These are phyloP conservation scores for Microcyclospora pomicola DNA, from an alignment of 2,329 filamentous ascomycete species.

Conservation along the genomic window DNA sequence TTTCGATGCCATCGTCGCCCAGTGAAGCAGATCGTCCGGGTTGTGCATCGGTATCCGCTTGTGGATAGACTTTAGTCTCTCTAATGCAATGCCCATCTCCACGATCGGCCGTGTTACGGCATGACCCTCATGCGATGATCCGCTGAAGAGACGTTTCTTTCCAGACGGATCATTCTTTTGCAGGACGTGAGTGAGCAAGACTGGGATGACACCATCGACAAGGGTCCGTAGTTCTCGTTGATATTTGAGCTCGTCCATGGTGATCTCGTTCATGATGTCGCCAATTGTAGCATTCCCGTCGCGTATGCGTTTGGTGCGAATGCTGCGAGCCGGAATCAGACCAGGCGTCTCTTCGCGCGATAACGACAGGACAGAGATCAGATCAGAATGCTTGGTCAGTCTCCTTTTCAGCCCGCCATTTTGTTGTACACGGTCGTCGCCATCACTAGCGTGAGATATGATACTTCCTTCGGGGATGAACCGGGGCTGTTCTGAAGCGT, in stretches of 20 bases:
- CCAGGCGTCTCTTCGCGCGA: constrained; percentile 51
- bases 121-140: constrained; percentile 38
- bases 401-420: constrained; percentile 50
- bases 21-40: constrained; percentile 57
- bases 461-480: constrained; percentile 13
- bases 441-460: constrained; percentile 16
- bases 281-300: constrained; percentile 54
- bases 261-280: constrained; percentile 67
- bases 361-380: constrained; percentile 81
- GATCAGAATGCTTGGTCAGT: constrained; percentile 80
- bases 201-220: constrained; percentile 88
- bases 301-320: constrained; percentile 57
- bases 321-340: constrained; percentile 62
- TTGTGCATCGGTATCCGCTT: constrained; percentile 64
- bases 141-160: constrained; percentile 14
- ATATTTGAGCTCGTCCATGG: constrained; percentile 75
- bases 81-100: constrained; percentile 81
- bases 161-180: constrained; percentile 47
- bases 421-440: constrained; percentile 17
- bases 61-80: constrained; percentile 70
- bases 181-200: constrained; percentile 73
- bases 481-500: constrained; percentile 20
- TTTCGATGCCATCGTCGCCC: constrained; percentile 65
- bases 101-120: constrained; percentile 75
- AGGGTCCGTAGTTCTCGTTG: constrained; percentile 81